Evolutionary conservation across 495 filamentous ascomycete genomes (phyloP).

Genomic region (Penicillium salamii): DNA sequence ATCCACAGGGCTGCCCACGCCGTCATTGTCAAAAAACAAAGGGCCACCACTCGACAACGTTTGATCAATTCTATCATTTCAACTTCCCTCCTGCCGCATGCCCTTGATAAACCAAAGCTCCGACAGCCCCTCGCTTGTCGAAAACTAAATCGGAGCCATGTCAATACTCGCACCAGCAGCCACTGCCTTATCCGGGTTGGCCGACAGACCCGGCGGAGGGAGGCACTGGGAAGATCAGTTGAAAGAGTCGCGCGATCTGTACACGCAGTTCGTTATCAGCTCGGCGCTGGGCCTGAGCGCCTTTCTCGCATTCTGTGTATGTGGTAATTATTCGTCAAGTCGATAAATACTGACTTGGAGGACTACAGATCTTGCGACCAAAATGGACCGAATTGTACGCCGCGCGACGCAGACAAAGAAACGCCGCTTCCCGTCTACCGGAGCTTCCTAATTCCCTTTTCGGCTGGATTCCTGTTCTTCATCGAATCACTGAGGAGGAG

Average conservation of each 20-base stretch:
- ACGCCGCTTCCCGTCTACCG: constrained; percentile 71
- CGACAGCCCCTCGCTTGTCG: constrained; percentile 8
- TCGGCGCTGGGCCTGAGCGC: constrained; percentile 53
- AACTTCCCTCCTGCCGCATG: constrained; percentile 7
- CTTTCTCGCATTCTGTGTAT: constrained; percentile 63
- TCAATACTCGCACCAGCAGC: constrained; percentile 32
- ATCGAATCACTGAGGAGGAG: constrained; percentile 83
- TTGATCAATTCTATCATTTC: too few relatives aligned
- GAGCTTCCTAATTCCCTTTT: constrained; percentile 83
- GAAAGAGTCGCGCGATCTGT: constrained; percentile 48
- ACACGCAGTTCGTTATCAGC: constrained; percentile 59
- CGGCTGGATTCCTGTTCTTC: constrained; percentile 92
- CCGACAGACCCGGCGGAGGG: constrained; percentile 17
- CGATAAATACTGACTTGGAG: not conserved
- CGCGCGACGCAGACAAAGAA: constrained; percentile 70
- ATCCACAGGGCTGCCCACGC: too few relatives aligned
- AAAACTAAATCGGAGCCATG: constrained; percentile 22
- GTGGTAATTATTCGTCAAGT: constrained; percentile 3
- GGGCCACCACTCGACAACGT: too few relatives aligned
- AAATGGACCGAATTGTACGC: constrained; percentile 93
- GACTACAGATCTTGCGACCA: constrained; percentile 66
- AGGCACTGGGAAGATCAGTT: constrained; percentile 36
- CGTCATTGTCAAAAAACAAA: too few relatives aligned
- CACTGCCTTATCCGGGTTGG: constrained; percentile 23
- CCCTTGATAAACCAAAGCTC: constrained; percentile 15